Conservation (phyloP, 352 stramenopile genomes). For the Phytophthora sojae region DNA sequence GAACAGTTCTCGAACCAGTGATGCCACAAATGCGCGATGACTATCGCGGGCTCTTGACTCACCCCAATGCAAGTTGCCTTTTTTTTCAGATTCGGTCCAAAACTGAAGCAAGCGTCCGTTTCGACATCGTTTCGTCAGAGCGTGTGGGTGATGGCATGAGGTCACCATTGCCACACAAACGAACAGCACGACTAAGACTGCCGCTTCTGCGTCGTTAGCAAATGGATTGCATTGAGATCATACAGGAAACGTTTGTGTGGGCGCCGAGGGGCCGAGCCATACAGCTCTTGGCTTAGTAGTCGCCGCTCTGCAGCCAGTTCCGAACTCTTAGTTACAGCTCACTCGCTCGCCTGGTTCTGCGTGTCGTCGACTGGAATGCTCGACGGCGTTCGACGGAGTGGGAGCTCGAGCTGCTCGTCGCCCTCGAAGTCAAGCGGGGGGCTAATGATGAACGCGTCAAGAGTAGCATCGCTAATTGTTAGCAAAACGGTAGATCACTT, state of each 20-base stretch:
- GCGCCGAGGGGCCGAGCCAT: neutral
- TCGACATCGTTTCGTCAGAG: neutral
- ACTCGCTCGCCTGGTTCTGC: conserved; percentile 3
- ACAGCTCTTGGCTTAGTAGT: neutral
- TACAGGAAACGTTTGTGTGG: conserved; percentile 12
- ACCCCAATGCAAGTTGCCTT: neutral
- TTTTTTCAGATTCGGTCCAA: neutral
- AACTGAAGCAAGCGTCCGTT: conserved; percentile 3
- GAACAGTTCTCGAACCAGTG: too few relatives aligned
- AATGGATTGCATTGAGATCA: conserved; percentile 1
- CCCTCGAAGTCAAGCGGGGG: conserved; percentile 64
- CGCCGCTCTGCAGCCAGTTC: conserved; percentile 4
- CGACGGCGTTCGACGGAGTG: conserved; percentile 13
- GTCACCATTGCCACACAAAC: conserved; percentile 7
- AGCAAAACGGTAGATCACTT: neutral
- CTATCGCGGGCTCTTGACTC: too few relatives aligned
- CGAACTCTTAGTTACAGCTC: conserved; percentile 11
- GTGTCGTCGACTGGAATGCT: neutral
- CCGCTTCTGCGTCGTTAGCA: conserved; percentile 1
- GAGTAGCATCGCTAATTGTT: conserved; percentile 4
- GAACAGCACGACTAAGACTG: conserved; percentile 13
- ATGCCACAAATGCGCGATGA: too few relatives aligned
- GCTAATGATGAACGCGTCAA: conserved; percentile 20
- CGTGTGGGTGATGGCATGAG: conserved; percentile 13
- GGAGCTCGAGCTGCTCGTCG: conserved; percentile 44